Evolutionary conservation across 176 grass and related monocot genomes (phyloP).

Genomic region (Calamus simplicifolius): DNA sequence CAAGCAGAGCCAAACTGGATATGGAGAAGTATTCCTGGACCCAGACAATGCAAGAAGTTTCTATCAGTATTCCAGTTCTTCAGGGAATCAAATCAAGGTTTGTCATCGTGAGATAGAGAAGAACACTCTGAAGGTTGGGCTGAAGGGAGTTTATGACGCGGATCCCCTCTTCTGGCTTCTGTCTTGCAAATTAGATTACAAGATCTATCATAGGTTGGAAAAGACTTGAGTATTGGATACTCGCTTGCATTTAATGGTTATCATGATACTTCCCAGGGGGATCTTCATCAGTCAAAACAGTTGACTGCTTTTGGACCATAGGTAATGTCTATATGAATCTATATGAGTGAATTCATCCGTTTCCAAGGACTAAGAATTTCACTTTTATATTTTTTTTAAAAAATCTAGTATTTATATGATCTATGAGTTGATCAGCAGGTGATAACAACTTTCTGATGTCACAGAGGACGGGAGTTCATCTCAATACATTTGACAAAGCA

Average conservation of each 20-base stretch:
- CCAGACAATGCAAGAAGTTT: constrained; percentile 82
- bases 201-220: too few relatives aligned
- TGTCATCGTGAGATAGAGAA: constrained; percentile 87
- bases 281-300: constrained; percentile 73
- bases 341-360: too few relatives aligned
- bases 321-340: constrained; percentile 20
- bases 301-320: constrained; percentile 96
- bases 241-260: too few relatives aligned
- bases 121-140: constrained; percentile 67
- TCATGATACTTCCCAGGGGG: constrained; percentile 34
- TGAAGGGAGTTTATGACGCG: constrained; percentile 31
- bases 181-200: too few relatives aligned
- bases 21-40: constrained; percentile 96
- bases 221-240: too few relatives aligned
- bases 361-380: too few relatives aligned
- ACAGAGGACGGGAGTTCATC: constrained; percentile 75
- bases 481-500: constrained; percentile 78
- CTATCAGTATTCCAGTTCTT: constrained; percentile 57
- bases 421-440: too few relatives aligned
- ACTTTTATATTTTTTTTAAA: too few relatives aligned
- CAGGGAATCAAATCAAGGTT: constrained; percentile 86
- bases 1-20: constrained; percentile 33
- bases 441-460: too few relatives aligned
- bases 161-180: too few relatives aligned
- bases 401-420: neutral